Conservation (phyloP, 2,329 filamentous ascomycete genomes). For the Orbilia blumenaviensis region DNA sequence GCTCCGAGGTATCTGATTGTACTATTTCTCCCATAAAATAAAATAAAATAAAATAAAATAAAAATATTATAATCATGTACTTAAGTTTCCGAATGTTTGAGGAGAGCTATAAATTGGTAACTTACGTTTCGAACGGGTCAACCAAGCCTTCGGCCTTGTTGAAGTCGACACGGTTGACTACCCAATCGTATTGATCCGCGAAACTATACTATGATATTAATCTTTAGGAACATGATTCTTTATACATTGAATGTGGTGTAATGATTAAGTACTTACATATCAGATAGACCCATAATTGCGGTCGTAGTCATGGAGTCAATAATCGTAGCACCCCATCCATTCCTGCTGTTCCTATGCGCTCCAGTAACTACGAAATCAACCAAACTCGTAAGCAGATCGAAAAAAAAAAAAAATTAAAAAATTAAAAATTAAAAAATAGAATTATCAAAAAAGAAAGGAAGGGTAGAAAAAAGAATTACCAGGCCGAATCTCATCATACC, state of each 20-base stretch:
- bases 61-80: no score
- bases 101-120: no score
- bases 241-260: slow-evolving; percentile 56
- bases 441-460: no score
- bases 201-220: slow-evolving; percentile 32
- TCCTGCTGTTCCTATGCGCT: slow-evolving; percentile 65
- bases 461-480: no score
- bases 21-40: no score
- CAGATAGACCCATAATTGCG: slow-evolving; percentile 75
- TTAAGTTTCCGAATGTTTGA: no score
- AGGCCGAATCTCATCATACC: slow-evolving; percentile 78
- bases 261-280: slow-evolving; percentile 65
- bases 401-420: neutral
- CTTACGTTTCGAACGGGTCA: slow-evolving; percentile 79
- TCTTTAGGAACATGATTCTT: neutral
- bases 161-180: slow-evolving; percentile 80
- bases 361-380: slow-evolving; percentile 21
- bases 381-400: neutral
- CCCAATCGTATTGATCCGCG: slow-evolving; percentile 60
- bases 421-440: neutral
- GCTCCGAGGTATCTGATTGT: slow-evolving; percentile 73
- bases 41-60: no score
- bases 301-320: slow-evolving; percentile 84
- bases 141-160: slow-evolving; percentile 70
- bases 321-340: slow-evolving; percentile 84